A percentile compares a stretch with the other conserved stretches of the same genome.
These are phyloP conservation scores for Fistulifera pelliculosa DNA, from an alignment of 108 stramenopile species.

Conservation along the genomic window DNA sequence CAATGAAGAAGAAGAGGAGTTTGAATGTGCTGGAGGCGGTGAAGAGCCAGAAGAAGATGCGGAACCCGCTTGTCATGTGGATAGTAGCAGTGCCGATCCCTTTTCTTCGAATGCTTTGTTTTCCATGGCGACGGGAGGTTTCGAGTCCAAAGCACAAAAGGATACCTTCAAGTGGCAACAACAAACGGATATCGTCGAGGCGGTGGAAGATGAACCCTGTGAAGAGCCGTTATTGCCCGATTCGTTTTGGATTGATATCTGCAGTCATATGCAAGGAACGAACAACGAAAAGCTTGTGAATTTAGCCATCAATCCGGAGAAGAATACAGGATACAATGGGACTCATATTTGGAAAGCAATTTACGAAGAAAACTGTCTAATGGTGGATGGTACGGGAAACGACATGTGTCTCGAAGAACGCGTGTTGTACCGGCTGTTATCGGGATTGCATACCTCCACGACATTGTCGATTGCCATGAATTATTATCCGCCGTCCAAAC, in stretches of 20 bases:
- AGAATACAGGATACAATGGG: slow-evolving; percentile 94
- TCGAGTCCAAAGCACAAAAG: slow-evolving; percentile 38
- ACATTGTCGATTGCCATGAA: slow-evolving; percentile 83
- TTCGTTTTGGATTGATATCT: slow-evolving; percentile 85
- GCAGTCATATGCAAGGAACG: slow-evolving; percentile 49
- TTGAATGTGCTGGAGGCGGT: slow-evolving; percentile 57
- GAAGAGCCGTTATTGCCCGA: slow-evolving; percentile 37
- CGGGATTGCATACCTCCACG: slow-evolving; percentile 84
- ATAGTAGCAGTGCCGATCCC: slow-evolving; percentile 12
- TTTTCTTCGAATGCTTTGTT: slow-evolving; percentile 18
- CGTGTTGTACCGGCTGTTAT: slow-evolving; percentile 81
- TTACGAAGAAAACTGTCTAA: slow-evolving; percentile 88
- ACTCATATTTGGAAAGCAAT: slow-evolving; percentile 87
- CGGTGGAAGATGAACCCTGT: slow-evolving; percentile 7
- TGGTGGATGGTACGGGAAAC: slow-evolving; percentile 13
- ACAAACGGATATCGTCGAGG: slow-evolving; percentile 45
- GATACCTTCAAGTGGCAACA: slow-evolving; percentile 68
- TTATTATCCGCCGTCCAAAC: slow-evolving; percentile 83
- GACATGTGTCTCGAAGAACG: slow-evolving; percentile 86
- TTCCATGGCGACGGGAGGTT: slow-evolving; percentile 20
- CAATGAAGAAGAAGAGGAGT: slow-evolving; percentile 53
- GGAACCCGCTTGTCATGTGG: slow-evolving; percentile 57
- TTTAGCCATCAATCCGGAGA: slow-evolving; percentile 80
- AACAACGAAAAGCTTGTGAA: slow-evolving; percentile 71
- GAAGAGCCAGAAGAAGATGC: slow-evolving; percentile 70